A percentile compares a stretch with the other conserved stretches of the same genome.
Conservation (phyloP, 2,329 filamentous ascomycete genomes). For the Fusarium sarcochroum region DNA sequence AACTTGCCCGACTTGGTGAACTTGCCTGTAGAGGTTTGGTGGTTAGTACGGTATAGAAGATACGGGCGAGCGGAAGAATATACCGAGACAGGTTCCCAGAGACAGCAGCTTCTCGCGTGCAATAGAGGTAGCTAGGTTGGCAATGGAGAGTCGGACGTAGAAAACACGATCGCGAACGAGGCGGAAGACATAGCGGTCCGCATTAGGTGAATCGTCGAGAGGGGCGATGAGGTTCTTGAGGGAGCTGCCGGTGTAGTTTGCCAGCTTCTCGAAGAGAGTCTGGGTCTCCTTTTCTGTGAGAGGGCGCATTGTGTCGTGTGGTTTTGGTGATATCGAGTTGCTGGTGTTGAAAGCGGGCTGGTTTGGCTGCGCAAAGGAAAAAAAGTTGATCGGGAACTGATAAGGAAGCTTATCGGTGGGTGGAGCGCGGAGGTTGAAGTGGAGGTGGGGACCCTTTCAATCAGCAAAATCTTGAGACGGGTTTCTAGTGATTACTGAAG, state of each 20-base stretch:
- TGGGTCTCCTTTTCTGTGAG: slow-evolving; percentile 85
- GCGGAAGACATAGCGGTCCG: slow-evolving; percentile 88
- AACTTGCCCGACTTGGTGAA: slow-evolving; percentile 99
- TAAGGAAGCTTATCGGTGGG: slow-evolving; percentile 43
- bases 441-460: slow-evolving; percentile 3
- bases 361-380: slow-evolving; percentile 32
- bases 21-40: slow-evolving; percentile 70
- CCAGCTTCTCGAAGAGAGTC: slow-evolving; percentile 91
- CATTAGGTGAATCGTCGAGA: slow-evolving; percentile 74
- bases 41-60: slow-evolving; percentile 23
- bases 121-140: slow-evolving; percentile 91
- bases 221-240: slow-evolving; percentile 88
- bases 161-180: slow-evolving; percentile 88
- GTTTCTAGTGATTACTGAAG: too few species aligned
- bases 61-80: slow-evolving; percentile 5
- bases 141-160: slow-evolving; percentile 90
- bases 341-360: slow-evolving; percentile 24
- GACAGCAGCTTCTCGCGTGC: slow-evolving; percentile 86
- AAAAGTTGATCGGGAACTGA: slow-evolving; percentile 42
- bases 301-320: slow-evolving; percentile 75
- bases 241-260: slow-evolving; percentile 90
- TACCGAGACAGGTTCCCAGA: slow-evolving; percentile 86
- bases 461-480: neutral
- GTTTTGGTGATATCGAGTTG: slow-evolving; percentile 21
- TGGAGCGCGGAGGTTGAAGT: slow-evolving; percentile 7